Percentiles rank a stretch among this genome's conserved stretches.
phyloP scores from a whole-genome alignment of 2,329 filamentous ascomycete species.

The Diatrype stigma region DNA sequence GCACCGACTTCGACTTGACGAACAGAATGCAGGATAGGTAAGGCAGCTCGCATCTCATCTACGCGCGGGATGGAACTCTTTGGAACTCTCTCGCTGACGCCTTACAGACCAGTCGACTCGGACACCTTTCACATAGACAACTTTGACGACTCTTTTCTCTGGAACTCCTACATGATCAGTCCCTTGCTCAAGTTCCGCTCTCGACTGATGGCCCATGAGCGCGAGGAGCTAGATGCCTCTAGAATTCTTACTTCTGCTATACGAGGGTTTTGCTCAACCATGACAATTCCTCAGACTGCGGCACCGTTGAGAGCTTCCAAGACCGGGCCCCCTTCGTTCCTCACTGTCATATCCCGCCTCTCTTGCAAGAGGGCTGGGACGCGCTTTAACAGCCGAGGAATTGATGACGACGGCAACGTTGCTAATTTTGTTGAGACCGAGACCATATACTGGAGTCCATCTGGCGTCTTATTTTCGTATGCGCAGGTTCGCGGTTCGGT shows the following conservation, averaged over 20 bases:
- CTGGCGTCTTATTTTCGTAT: conserved; percentile 81
- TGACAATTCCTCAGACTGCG: conserved; percentile 74
- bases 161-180: conserved; percentile 98
- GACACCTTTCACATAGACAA: conserved; percentile 86
- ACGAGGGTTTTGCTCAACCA: conserved; percentile 82
- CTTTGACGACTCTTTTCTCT: conserved; percentile 87
- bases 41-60: conserved; percentile 8
- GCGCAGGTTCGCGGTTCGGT: conserved; percentile 90
- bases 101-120: conserved; percentile 63
- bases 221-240: conserved; percentile 75
- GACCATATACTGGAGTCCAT: conserved; percentile 82
- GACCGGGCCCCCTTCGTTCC: conserved; percentile 72
- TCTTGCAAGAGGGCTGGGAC: conserved; percentile 91
- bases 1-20: conserved; percentile 95
- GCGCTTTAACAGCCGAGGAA: conserved; percentile 92
- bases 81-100: conserved; percentile 15
- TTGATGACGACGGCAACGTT: conserved; percentile 95
- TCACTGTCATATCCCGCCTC: conserved; percentile 87
- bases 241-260: conserved; percentile 91
- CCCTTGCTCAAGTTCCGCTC: conserved; percentile 87
- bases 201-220: conserved; percentile 70
- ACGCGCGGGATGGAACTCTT: conserved; percentile 12
- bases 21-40: conserved; percentile 86
- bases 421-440: conserved; percentile 99
- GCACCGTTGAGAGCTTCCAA: conserved; percentile 64